These are phyloP conservation scores for Tricholoma sp. DNA, from an alignment of 768 basidiomycete species.

Conservation along the genomic window DNA sequence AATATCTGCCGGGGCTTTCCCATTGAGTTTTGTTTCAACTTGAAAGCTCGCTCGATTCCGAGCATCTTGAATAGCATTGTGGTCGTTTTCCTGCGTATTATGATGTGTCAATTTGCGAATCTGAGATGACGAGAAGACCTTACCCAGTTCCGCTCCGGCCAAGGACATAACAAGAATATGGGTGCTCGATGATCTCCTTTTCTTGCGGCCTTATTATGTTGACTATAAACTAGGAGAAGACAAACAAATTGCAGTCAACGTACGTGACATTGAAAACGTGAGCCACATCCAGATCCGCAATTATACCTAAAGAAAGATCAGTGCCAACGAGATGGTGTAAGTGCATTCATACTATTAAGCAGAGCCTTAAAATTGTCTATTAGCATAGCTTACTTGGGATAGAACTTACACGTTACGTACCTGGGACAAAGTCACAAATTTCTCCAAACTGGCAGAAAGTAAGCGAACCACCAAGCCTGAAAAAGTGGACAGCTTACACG, in stretches of 20 bases:
- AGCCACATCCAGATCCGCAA: conserved; percentile 41
- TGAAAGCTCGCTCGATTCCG: conserved; percentile 52
- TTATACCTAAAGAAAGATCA: conserved; percentile 31
- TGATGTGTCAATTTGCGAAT: not conserved
- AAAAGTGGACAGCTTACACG: conserved; percentile 32
- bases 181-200: conserved; percentile 51
- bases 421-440: conserved; percentile 37
- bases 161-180: conserved; percentile 55
- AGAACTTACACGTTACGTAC: conserved; percentile 20
- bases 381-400: not conserved
- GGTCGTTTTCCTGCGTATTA: conserved; percentile 54
- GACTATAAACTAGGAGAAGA: not conserved
- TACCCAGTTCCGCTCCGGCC: conserved; percentile 73
- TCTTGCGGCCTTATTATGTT: conserved; percentile 35
- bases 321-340: not conserved
- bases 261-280: conserved; percentile 38
- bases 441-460: conserved; percentile 30
- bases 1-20: conserved; percentile 63
- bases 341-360: not conserved
- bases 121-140: not conserved
- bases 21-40: conserved; percentile 26
- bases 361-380: conserved; percentile 18
- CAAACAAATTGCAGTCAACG: conserved; percentile 6
- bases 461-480: not conserved
- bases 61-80: conserved; percentile 74